Base-by-base conservation (phyloP, 164 flowering plant species). In the Malania oleifera region DNA sequence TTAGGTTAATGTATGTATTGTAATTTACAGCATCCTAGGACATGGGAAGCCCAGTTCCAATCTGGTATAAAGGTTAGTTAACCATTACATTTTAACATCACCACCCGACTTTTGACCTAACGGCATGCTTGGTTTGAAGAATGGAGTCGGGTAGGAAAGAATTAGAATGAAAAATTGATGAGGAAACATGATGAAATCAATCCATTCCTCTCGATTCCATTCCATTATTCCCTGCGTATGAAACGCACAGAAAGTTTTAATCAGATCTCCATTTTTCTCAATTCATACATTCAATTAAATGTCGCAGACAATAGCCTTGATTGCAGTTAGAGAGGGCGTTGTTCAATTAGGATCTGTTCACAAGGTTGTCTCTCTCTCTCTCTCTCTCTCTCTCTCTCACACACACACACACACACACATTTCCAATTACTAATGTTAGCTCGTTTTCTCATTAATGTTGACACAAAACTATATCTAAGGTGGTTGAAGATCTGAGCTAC, bases 21-120 rank as follows among this genome's bases (percentile, higher is more conserved):
- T n/a, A 8, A 11, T 18, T 50, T 39, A 43, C 85, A 93, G 98
- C 82, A 80, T 28, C 98, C 98, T 41, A 87, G 98, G 79, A 89
- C 98, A 53, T 92, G 98, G 98, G 95, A 92, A 67, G 96, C 96
- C 28, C 98, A 92, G 75, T 92, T 92, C 61, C 96, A 86, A 67
- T 85, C 93, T 56, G 96, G 98, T 63, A 80, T 92, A 52, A 86
- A 92, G 96, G 98, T 91, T 67, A 17, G 12, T 17, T 1, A 43
- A 4, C 12, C 17, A 17, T 10, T 11, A 34, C 23, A 27, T 22
- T 49, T 9, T 38, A 47, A 39, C 27, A 67, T 35, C 45, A n/a
- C 17, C 50, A 46, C 25, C 35, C 35, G 9, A 31, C 35, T 31
- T 9, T 31, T 9, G n/a, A n/a, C n/a, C n/a, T n/a, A n/a, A n/a